phyloP scores from a whole-genome alignment of 345 rosid genomes.

The Corchorus olitorius region DNA sequence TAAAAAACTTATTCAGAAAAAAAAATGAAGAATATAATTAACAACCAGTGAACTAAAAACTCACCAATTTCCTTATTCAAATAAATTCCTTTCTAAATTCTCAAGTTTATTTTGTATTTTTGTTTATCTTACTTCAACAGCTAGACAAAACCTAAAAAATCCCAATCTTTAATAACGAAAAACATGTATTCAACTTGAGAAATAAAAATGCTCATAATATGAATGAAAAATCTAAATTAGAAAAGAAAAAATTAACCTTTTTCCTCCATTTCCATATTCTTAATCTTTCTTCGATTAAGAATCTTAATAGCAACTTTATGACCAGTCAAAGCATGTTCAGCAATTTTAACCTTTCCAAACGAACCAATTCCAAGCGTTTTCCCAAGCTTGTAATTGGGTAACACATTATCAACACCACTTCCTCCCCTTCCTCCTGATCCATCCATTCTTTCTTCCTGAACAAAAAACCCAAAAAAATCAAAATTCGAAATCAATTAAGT shows the following conservation, averaged over 20 bases:
- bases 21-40: neutral
- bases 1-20: neutral
- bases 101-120: neutral
- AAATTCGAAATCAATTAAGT: neutral
- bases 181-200: neutral
- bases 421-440: slow-evolving; percentile 52
- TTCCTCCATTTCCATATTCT: slow-evolving; percentile 83
- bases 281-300: slow-evolving; percentile 82
- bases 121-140: neutral
- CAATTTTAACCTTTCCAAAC: slow-evolving; percentile 92
- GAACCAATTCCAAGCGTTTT: slow-evolving; percentile 92
- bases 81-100: neutral
- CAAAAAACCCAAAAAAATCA: neutral
- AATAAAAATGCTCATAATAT: neutral
- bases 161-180: neutral
- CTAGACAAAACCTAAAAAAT: neutral
- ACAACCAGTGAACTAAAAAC: neutral
- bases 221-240: neutral
- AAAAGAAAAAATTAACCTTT: slow-evolving; percentile 52
- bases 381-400: slow-evolving; percentile 78
- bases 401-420: slow-evolving; percentile 52
- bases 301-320: slow-evolving; percentile 96
- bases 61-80: neutral
- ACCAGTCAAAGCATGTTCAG: slow-evolving; percentile 81
- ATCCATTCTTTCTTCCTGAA: slow-evolving; percentile 49